A percentile compares a stretch with the other conserved stretches of the same genome.
These are phyloP conservation scores for Trichoderma oligosporum DNA, from an alignment of 2,329 filamentous ascomycete species.

Conservation along the genomic window DNA sequence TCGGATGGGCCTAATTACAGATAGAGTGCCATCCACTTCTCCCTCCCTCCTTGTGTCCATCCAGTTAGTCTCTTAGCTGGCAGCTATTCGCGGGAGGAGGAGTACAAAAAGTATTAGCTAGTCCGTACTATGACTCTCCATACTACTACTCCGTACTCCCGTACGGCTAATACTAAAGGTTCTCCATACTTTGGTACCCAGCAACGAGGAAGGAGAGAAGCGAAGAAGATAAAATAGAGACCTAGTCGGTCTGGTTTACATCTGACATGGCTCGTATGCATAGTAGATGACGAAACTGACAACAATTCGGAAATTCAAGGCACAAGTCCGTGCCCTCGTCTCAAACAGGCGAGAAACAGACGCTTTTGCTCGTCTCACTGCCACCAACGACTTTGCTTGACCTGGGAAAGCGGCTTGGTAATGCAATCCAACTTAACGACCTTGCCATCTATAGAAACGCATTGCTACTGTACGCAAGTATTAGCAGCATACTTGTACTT, in stretches of 20 bases:
- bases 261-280: not conserved
- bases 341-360: constrained; percentile 5
- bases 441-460: constrained; percentile 14
- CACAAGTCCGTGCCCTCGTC: not conserved
- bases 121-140: too few species aligned
- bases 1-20: not conserved
- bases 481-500: too few species aligned
- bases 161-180: too few species aligned
- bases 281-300: not conserved
- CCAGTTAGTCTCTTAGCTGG: too few species aligned
- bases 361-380: constrained; percentile 4
- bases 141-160: not conserved
- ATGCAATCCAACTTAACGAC: constrained; percentile 4
- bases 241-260: not conserved
- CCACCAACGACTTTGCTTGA: not conserved
- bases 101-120: too few species aligned
- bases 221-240: too few species aligned
- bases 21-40: constrained; percentile 1
- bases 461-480: constrained; percentile 4
- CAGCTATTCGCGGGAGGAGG: not conserved
- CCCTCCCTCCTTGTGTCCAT: not conserved
- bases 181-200: too few species aligned
- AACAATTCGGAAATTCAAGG: not conserved
- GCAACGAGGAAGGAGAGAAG: too few species aligned
- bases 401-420: constrained; percentile 4